phyloP scores from a whole-genome alignment of 2,329 filamentous ascomycete genomes.

The Aspergillus ochraceoroseus region DNA sequence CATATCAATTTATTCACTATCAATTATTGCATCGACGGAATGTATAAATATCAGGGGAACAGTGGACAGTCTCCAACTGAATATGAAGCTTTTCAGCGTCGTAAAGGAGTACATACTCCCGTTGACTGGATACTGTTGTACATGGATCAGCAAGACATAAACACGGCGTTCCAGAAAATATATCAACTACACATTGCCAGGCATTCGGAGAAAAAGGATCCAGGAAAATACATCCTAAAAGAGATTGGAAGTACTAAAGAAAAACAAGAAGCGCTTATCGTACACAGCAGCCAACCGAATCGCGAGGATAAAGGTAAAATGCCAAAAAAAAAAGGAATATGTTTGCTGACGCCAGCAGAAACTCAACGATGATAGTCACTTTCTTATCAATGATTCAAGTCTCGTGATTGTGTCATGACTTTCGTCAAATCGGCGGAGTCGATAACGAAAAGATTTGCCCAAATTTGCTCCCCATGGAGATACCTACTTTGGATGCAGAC shows the following conservation, averaged over 20 bases:
- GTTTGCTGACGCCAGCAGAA: conserved; percentile 7
- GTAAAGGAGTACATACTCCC: too few species aligned
- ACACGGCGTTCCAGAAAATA: background rate
- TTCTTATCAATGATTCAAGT: conserved; percentile 1
- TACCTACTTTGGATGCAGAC: background rate
- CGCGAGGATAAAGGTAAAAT: conserved; percentile 7
- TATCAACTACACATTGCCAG: background rate
- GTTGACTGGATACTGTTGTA: too few species aligned
- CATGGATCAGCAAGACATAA: too few species aligned
- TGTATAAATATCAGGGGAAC: too few species aligned
- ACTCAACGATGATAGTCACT: background rate
- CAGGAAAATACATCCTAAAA: conserved; percentile 11
- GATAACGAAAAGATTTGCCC: too few species aligned
- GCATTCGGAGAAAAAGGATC: background rate
- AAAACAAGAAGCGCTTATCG: conserved; percentile 8
- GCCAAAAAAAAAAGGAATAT: conserved; percentile 9
- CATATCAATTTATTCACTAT: too few species aligned
- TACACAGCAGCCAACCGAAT: conserved; percentile 10
- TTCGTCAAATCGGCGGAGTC: background rate
- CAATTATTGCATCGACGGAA: too few species aligned
- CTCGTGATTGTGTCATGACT: background rate
- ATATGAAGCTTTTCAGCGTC: too few species aligned
- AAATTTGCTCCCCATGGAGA: background rate
- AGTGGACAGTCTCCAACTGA: too few species aligned
- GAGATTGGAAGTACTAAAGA: conserved; percentile 5